Percentiles rank a stretch among this genome's conserved stretches.
Evolutionary conservation across 257 asterid species (phyloP).

Genomic region (Nicotiana knightiana): DNA sequence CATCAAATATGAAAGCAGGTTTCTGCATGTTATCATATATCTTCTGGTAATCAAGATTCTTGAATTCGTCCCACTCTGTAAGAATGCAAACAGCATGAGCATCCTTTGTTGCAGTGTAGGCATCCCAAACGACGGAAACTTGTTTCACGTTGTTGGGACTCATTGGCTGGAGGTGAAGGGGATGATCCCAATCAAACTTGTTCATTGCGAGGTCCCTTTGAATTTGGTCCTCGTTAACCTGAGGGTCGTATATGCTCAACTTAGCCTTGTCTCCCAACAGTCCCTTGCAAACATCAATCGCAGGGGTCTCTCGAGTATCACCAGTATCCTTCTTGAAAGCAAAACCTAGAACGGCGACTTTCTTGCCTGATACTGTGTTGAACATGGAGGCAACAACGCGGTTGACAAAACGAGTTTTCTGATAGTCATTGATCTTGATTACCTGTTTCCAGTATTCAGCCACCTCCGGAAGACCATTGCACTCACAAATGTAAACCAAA

Average conservation of each 20-base stretch:
- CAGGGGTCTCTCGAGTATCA: conserved; percentile 11
- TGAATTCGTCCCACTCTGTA: conserved; percentile 35
- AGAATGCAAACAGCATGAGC: conserved; percentile 30
- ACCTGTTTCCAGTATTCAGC: conserved; percentile 9
- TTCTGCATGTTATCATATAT: conserved; percentile 32
- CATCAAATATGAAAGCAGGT: conserved; percentile 32
- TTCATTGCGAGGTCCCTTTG: neutral
- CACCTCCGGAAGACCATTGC: conserved; percentile 9
- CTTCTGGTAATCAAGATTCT: conserved; percentile 23
- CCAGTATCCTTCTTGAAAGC: conserved; percentile 15
- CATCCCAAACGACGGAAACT: conserved; percentile 18
- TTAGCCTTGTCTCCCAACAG: conserved; percentile 7
- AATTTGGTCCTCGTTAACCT: conserved; percentile 13
- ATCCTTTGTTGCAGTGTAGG: conserved; percentile 25
- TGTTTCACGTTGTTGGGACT: conserved; percentile 17
- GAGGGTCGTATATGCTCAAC: conserved; percentile 12
- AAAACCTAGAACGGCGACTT: conserved; percentile 3
- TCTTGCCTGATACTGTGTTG: conserved; percentile 10
- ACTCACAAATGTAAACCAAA: conserved; percentile 9
- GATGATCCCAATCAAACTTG: conserved; percentile 11
- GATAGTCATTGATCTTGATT: conserved; percentile 12
- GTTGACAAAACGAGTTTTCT: conserved; percentile 6
- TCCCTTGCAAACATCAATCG: conserved; percentile 13
- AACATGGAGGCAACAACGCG: conserved; percentile 9
- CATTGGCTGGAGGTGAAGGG: conserved; percentile 12